phyloP scores from a whole-genome alignment of 805 yeast species.

The Hanseniaspora nectarophila region DNA sequence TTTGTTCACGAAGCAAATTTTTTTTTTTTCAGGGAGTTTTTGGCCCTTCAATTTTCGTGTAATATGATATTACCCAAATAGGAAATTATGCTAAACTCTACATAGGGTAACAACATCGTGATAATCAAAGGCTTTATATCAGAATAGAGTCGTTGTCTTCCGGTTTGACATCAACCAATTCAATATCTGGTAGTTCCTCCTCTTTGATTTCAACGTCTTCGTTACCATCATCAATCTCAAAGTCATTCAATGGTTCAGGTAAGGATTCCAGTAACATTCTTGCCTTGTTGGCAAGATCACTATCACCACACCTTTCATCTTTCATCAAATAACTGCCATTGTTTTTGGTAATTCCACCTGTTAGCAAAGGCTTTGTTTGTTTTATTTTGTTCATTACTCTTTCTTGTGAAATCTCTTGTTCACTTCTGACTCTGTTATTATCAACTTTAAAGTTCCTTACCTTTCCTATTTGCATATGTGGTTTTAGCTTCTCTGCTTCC shows the following conservation, averaged over 20 bases:
- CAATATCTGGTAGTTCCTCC: neutral
- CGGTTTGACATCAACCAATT: neutral
- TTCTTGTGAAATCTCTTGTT: neutral
- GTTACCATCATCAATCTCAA: constrained; percentile 29
- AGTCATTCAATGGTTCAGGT: constrained; percentile 38
- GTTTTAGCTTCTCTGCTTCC: constrained; percentile 16
- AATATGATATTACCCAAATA: no score
- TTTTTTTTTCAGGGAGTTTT: no score
- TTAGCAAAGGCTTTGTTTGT: neutral
- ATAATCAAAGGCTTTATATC: neutral
- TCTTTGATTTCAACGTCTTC: neutral
- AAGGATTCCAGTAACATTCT: constrained; percentile 25
- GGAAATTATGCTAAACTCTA: no score
- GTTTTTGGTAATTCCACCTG: constrained; percentile 5
- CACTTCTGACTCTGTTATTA: neutral
- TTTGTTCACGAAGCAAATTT: no score
- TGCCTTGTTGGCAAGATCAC: neutral
- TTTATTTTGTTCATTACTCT: constrained; percentile 10
- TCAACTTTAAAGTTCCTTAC: constrained; percentile 1
- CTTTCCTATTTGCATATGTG: constrained; percentile 3
- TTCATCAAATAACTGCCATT: neutral
- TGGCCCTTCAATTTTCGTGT: no score
- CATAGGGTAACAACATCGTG: no score
- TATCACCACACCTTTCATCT: neutral
- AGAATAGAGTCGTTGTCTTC: neutral